Conservation (phyloP, 306 rosid genomes). For the Dalbergia oliveri region DNA sequence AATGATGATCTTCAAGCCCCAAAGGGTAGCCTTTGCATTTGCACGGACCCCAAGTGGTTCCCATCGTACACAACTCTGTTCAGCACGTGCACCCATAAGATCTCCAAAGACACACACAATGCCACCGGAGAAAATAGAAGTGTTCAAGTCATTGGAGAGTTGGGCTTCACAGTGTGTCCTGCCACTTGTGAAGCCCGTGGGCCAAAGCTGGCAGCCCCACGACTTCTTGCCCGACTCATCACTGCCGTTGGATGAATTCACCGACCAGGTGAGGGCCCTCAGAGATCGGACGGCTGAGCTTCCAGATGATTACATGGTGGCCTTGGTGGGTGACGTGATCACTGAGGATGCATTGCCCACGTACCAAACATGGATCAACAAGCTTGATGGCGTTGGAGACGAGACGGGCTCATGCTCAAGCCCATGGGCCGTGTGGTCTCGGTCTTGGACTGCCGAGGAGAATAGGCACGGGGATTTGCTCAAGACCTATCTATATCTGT, state of each 20-base stretch:
- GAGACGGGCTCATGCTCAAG: constrained; percentile 64
- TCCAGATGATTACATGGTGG: constrained; percentile 75
- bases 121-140: background rate
- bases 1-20: background rate
- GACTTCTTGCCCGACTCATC: constrained; percentile 40
- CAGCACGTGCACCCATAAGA: background rate
- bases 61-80: background rate
- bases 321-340: constrained; percentile 67
- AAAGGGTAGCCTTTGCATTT: background rate
- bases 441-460: constrained; percentile 85
- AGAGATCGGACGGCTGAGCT: constrained; percentile 68
- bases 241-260: constrained; percentile 56
- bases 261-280: constrained; percentile 57
- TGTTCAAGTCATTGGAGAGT: background rate
- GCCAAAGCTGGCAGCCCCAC: constrained; percentile 69
- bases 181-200: constrained; percentile 68
- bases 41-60: background rate
- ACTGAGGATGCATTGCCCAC: constrained; percentile 84
- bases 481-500: constrained; percentile 58
- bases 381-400: constrained; percentile 67
- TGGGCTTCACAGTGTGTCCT: constrained; percentile 27
- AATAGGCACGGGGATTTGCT: constrained; percentile 80
- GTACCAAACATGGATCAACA: constrained; percentile 69
- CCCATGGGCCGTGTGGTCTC: constrained; percentile 76
- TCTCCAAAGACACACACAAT: background rate